Percentiles rank a stretch among this genome's conserved stretches.
phyloP scores from a whole-genome alignment of 176 grass and related monocot genomes.

The Raddia guianensis region DNA sequence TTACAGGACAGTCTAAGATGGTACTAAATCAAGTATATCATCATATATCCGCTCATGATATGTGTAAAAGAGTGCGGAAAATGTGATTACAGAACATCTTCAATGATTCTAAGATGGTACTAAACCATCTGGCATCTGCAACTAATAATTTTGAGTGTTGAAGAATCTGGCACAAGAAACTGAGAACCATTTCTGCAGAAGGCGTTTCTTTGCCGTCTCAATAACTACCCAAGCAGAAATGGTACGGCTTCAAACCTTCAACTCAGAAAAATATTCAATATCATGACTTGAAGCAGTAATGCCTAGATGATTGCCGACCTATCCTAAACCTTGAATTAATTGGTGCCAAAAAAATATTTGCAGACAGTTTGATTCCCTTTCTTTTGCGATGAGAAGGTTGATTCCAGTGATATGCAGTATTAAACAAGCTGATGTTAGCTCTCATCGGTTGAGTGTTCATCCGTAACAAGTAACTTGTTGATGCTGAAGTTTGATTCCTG shows the following conservation, averaged over 20 bases:
- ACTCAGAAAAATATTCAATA: background rate
- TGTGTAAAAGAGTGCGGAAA: background rate
- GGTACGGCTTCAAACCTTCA: background rate
- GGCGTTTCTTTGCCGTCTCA: background rate
- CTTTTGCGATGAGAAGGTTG: background rate
- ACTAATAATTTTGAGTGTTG: background rate
- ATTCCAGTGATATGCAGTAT: background rate
- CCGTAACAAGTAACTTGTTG: constrained; percentile 41
- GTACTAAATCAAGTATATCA: background rate
- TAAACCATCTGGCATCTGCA: background rate
- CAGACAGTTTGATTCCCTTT: background rate
- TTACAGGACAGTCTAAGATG: background rate
- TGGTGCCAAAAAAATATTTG: background rate
- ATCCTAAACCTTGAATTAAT: constrained; percentile 8
- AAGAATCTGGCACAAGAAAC: background rate
- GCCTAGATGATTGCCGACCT: background rate
- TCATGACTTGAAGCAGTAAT: background rate
- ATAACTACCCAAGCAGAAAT: background rate
- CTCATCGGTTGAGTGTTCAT: constrained; percentile 46
- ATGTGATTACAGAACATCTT: constrained; percentile 13
- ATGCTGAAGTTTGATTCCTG: constrained; percentile 11
- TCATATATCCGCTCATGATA: background rate
- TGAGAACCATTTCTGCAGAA: background rate
- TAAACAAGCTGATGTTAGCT: background rate
- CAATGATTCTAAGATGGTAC: constrained; percentile 8